Evolutionary conservation across 2,329 filamentous ascomycete species (phyloP).

Genomic region (Claviceps africana): DNA sequence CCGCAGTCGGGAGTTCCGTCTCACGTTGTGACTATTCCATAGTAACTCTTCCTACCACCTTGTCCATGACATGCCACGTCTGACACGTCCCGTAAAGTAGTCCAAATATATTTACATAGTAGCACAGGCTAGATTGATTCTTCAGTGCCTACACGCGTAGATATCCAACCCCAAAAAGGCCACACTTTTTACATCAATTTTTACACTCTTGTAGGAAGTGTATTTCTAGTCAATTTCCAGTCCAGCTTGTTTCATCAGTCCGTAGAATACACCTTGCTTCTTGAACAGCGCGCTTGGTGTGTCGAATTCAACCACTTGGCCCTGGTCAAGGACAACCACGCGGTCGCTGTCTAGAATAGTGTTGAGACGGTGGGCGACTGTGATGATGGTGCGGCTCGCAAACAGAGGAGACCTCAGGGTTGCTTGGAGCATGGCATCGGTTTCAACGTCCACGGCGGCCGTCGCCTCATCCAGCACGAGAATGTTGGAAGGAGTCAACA

Average conservation of each 20-base stretch:
- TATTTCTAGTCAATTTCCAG: constrained; percentile 35
- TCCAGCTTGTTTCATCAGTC: constrained; percentile 82
- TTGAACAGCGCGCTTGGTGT: constrained; percentile 66
- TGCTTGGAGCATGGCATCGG: constrained; percentile 50
- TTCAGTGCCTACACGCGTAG: background rate
- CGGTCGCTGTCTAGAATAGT: constrained; percentile 83
- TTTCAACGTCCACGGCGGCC: constrained; percentile 56
- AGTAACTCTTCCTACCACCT: too few species aligned
- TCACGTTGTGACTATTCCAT: too few species aligned
- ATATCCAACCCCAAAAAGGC: background rate
- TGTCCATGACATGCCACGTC: too few species aligned
- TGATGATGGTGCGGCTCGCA: constrained; percentile 89
- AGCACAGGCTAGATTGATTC: too few species aligned
- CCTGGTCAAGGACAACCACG: constrained; percentile 85
- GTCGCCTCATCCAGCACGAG: constrained; percentile 95
- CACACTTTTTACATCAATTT: background rate
- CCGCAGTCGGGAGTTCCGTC: too few species aligned
- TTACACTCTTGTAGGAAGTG: background rate
- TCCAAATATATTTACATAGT: too few species aligned
- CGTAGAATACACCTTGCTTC: constrained; percentile 67
- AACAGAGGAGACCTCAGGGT: constrained; percentile 56
- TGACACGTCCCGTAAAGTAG: too few species aligned
- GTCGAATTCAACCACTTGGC: constrained; percentile 84
- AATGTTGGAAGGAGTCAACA: constrained; percentile 93
- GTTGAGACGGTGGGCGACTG: constrained; percentile 95